phyloP scores from a whole-genome alignment of 306 rosid genomes.

The Mimosa pudica region DNA sequence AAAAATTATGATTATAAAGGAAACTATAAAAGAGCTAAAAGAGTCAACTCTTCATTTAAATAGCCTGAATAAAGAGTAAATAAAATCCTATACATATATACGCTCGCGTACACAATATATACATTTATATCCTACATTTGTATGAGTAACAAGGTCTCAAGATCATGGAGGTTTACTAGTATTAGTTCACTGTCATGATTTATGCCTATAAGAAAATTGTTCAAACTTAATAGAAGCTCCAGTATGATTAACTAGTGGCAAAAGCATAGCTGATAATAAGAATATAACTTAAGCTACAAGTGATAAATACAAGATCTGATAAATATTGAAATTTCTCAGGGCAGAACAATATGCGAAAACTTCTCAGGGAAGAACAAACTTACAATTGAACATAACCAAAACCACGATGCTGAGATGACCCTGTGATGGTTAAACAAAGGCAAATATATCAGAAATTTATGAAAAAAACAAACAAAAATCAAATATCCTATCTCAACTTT shows the following conservation, averaged over 20 bases:
- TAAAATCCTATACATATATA: background rate
- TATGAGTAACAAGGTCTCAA: background rate
- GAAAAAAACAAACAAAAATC: background rate
- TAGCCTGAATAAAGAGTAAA: conserved; percentile 4
- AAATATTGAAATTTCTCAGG: background rate
- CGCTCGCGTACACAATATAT: too few relatives aligned
- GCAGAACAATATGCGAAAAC: background rate
- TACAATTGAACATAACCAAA: conserved; percentile 85
- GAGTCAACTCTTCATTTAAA: background rate
- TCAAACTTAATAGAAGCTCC: conserved; percentile 6
- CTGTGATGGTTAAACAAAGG: conserved; percentile 47
- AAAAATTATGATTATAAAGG: conserved; percentile 18
- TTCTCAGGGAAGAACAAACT: conserved; percentile 38
- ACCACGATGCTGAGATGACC: conserved; percentile 82
- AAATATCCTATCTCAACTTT: background rate
- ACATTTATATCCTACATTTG: background rate
- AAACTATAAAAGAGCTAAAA: background rate
- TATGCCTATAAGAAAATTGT: background rate
- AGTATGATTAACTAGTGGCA: conserved; percentile 2
- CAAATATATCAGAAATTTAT: background rate
- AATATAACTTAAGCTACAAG: conserved; percentile 31
- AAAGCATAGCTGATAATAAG: conserved; percentile 23
- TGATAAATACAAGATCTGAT: conserved; percentile 6
- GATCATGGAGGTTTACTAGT: conserved; percentile 18
- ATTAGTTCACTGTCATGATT: background rate